Evolutionary conservation across 108 stramenopile genomes (phyloP).

Genomic region (Pinguiococcus pyrenoidosus): DNA sequence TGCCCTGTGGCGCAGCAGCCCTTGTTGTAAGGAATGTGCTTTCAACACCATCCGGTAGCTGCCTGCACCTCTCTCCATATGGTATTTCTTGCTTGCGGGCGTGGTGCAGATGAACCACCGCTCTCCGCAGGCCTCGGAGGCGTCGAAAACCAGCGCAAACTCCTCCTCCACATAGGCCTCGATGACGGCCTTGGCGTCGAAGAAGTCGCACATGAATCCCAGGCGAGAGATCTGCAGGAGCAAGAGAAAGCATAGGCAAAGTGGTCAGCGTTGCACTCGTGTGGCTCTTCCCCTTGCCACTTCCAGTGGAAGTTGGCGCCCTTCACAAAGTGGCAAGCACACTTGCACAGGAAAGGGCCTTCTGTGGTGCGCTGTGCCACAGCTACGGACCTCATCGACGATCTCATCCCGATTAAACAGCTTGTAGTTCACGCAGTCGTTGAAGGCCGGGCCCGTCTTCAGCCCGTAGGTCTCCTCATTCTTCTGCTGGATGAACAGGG

Average conservation of each 20-base stretch:
- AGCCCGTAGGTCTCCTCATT: conserved; percentile 30
- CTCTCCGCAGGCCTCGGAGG: conserved; percentile 31
- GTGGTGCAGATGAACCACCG: conserved; percentile 37
- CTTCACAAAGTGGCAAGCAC: too few relatives aligned
- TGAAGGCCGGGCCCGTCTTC: conserved; percentile 23
- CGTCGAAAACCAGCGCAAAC: conserved; percentile 28
- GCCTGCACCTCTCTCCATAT: too few relatives aligned
- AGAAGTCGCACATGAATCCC: conserved; percentile 45
- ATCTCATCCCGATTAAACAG: conserved; percentile 23
- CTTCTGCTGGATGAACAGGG: conserved; percentile 26
- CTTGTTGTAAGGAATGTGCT: conserved; percentile 21
- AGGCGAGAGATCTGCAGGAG: too few relatives aligned
- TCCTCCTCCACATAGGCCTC: conserved; percentile 32
- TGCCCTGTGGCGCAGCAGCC: conserved; percentile 1
- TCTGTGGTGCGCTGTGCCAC: too few relatives aligned
- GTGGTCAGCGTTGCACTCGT: too few relatives aligned
- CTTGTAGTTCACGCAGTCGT: conserved; percentile 19
- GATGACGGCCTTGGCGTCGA: conserved; percentile 35
- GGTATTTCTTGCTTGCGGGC: too few relatives aligned
- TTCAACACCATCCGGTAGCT: too few relatives aligned
- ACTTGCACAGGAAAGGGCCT: too few relatives aligned
- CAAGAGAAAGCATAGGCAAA: too few relatives aligned
- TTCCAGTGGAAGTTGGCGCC: too few relatives aligned
- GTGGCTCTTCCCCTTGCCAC: too few relatives aligned
- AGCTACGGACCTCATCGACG: conserved; percentile 27